phyloP scores from a whole-genome alignment of 1,284 basidiomycete genomes.

The Neonothopanus nambi region DNA sequence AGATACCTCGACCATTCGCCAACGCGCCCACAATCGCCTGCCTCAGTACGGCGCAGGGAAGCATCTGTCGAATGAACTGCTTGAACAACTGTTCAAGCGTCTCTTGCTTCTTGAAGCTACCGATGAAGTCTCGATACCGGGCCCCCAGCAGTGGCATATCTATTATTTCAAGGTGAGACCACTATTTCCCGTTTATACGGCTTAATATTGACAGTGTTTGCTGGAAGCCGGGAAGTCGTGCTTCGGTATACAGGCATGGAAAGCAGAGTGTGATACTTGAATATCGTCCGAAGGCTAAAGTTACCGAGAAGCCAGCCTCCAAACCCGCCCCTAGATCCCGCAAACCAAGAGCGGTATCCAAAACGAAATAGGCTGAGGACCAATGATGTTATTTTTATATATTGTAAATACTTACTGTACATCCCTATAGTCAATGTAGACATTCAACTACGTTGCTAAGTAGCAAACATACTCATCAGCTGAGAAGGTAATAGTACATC shows the following conservation, averaged over 20 bases:
- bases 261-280: not conserved
- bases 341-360: too few relatives aligned
- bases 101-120: conserved; percentile 48
- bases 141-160: conserved; percentile 35
- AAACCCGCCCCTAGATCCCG: too few relatives aligned
- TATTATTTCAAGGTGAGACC: conserved; percentile 40
- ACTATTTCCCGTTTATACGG: not conserved
- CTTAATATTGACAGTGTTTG: not conserved
- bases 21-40: conserved; percentile 49
- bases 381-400: too few relatives aligned
- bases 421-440: too few relatives aligned
- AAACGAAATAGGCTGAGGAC: too few relatives aligned
- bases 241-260: not conserved
- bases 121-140: conserved; percentile 29
- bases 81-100: conserved; percentile 65
- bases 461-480: not conserved
- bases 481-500: not conserved
- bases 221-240: not conserved
- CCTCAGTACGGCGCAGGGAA: conserved; percentile 57
- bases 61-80: conserved; percentile 45
- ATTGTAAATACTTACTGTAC: too few relatives aligned
- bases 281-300: too few relatives aligned
- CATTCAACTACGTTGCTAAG: too few relatives aligned
- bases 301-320: too few relatives aligned
- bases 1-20: conserved; percentile 47